phyloP scores from a whole-genome alignment of 2,329 filamentous ascomycete genomes.

The Fusarium denticulatum region DNA sequence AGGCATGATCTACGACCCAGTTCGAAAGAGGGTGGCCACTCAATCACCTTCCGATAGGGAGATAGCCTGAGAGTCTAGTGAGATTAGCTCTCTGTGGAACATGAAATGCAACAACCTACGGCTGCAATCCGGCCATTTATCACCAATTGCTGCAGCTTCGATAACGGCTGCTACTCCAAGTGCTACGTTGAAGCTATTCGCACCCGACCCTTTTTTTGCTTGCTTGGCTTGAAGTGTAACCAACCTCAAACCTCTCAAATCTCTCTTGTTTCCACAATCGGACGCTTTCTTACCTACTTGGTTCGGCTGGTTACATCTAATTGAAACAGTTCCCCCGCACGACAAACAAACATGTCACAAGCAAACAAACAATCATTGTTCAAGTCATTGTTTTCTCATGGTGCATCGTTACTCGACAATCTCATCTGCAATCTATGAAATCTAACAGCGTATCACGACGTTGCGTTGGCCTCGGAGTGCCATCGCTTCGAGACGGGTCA shows the following conservation, averaged over 20 bases:
- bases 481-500: background rate
- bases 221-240: slow-evolving; percentile 12
- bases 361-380: background rate
- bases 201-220: background rate
- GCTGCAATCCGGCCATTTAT: slow-evolving; percentile 32
- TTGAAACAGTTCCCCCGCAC: slow-evolving; percentile 10
- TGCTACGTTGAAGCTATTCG: slow-evolving; percentile 31
- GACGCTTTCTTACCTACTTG: background rate
- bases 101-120: slow-evolving; percentile 28
- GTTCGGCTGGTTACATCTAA: slow-evolving; percentile 21
- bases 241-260: background rate
- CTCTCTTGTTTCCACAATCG: background rate
- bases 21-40: background rate
- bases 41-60: slow-evolving; percentile 19
- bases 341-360: slow-evolving; percentile 8
- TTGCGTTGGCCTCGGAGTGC: slow-evolving; percentile 1
- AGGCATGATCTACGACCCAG: background rate
- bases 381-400: background rate
- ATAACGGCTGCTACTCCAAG: slow-evolving; percentile 16
- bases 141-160: slow-evolving; percentile 6
- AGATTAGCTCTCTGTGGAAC: slow-evolving; percentile 15
- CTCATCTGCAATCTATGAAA: slow-evolving; percentile 1
- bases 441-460: slow-evolving; percentile 17
- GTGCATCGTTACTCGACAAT: slow-evolving; percentile 13
- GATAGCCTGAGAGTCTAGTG: slow-evolving; percentile 2